phyloP scores from a whole-genome alignment of 345 rosid species.

The Ailanthus altissimus region DNA sequence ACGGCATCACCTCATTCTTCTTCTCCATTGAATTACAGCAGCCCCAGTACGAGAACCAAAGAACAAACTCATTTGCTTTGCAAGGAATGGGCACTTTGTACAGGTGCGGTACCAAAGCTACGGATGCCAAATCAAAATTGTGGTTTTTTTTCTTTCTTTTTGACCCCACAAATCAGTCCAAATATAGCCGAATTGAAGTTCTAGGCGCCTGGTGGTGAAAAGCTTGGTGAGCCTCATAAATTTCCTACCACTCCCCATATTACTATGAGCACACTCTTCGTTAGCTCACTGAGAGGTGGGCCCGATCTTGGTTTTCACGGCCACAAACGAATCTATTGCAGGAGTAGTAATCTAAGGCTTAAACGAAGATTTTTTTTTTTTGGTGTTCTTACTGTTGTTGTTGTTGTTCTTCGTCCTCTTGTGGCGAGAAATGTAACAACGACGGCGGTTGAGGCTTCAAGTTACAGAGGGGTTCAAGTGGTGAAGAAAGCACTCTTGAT shows the following conservation, averaged over 20 bases:
- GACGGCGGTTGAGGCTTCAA: slow-evolving; percentile 31
- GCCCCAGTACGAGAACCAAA: too few species aligned
- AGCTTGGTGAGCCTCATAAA: slow-evolving; percentile 32
- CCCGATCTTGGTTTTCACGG: slow-evolving; percentile 18
- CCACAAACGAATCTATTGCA: not conserved
- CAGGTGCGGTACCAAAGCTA: too few species aligned
- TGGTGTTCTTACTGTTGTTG: too few species aligned
- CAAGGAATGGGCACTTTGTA: too few species aligned
- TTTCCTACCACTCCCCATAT: slow-evolving; percentile 30
- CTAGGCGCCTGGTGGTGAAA: too few species aligned
- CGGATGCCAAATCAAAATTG: too few species aligned
- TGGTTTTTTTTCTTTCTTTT: too few species aligned
- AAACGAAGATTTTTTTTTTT: not conserved
- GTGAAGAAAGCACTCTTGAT: not conserved
- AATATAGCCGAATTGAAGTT: too few species aligned
- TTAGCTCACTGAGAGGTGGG: slow-evolving; percentile 29
- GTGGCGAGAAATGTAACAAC: slow-evolving; percentile 30
- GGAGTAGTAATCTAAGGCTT: slow-evolving; percentile 12
- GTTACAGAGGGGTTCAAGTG: slow-evolving; percentile 24
- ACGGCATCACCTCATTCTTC: too few species aligned
- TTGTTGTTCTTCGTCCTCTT: slow-evolving; percentile 13
- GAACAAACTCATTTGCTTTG: too few species aligned
- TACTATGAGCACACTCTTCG: slow-evolving; percentile 28
- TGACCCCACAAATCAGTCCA: too few species aligned
- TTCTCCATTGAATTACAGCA: too few species aligned